These are phyloP conservation scores for Pseudogymnoascus sp. DNA, from an alignment of 2,329 filamentous ascomycete genomes.

Conservation along the genomic window DNA sequence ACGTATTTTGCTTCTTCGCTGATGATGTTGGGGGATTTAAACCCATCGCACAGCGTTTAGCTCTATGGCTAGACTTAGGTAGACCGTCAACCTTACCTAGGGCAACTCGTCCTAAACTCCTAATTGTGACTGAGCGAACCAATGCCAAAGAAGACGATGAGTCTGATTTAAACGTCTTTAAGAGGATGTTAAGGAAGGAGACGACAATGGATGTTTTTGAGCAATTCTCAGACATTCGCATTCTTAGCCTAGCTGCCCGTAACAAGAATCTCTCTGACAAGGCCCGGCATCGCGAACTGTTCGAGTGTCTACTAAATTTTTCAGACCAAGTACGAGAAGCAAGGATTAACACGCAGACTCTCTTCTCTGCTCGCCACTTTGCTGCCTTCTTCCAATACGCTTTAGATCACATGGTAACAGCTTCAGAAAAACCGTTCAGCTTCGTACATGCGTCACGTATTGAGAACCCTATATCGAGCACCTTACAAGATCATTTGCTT, in stretches of 20 bases:
- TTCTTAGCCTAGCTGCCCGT: slow-evolving; percentile 11
- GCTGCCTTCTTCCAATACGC: slow-evolving; percentile 14
- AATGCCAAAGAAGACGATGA: slow-evolving; percentile 10
- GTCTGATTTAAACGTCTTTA: neutral
- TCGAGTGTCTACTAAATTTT: slow-evolving; percentile 11
- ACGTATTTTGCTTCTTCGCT: slow-evolving; percentile 21
- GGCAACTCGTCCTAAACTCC: neutral
- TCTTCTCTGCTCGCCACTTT: slow-evolving; percentile 15
- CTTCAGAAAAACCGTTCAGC: slow-evolving; percentile 11
- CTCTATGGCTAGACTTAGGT: slow-evolving; percentile 16
- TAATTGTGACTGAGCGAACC: slow-evolving; percentile 11
- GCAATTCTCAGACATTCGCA: slow-evolving; percentile 9
- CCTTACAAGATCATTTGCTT: slow-evolving; percentile 10
- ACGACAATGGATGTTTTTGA: slow-evolving; percentile 12
- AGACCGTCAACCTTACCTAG: slow-evolving; percentile 11
- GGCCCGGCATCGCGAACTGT: slow-evolving; percentile 10
- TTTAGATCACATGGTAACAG: slow-evolving; percentile 5
- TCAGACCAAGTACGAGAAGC: slow-evolving; percentile 14
- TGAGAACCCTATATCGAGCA: slow-evolving; percentile 9
- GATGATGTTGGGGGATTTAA: slow-evolving; percentile 16
- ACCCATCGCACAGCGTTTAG: slow-evolving; percentile 14
- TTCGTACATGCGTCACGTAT: slow-evolving; percentile 13
- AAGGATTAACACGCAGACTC: slow-evolving; percentile 8
- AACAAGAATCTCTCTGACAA: slow-evolving; percentile 14
- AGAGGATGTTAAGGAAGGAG: slow-evolving; percentile 14